Evolutionary conservation across 768 basidiomycete genomes (phyloP).

Genomic region (Mycena capillaripes): DNA sequence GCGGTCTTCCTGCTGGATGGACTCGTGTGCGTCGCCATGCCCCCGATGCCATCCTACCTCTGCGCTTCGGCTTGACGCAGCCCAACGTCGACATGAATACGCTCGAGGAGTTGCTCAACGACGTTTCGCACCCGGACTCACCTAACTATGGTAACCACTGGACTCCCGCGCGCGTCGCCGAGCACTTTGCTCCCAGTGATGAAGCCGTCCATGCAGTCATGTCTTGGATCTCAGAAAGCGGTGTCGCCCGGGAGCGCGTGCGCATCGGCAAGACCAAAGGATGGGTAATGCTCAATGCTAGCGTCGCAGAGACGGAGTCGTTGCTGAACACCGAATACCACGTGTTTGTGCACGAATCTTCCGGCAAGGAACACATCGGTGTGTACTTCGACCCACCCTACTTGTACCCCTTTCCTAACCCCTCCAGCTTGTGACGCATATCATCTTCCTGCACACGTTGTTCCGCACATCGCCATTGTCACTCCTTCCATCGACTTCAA

Average conservation of each 20-base stretch:
- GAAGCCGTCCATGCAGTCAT: constrained; percentile 58
- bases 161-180: constrained; percentile 56
- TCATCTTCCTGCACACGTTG: constrained; percentile 51
- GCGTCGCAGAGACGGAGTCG: constrained; percentile 56
- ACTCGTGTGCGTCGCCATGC: constrained; percentile 51
- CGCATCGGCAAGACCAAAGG: constrained; percentile 54
- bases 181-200: constrained; percentile 59
- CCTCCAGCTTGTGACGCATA: constrained; percentile 51
- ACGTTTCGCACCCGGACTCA: constrained; percentile 66
- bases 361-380: constrained; percentile 56
- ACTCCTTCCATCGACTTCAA: constrained; percentile 55
- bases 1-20: constrained; percentile 58
- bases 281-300: constrained; percentile 56
- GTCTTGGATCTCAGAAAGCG: constrained; percentile 58
- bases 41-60: constrained; percentile 54
- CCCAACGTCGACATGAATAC: constrained; percentile 53
- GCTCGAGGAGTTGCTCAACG: constrained; percentile 60
- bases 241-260: constrained; percentile 54
- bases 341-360: constrained; percentile 53
- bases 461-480: constrained; percentile 55
- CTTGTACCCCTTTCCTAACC: neutral
- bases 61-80: constrained; percentile 65
- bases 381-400: constrained; percentile 26
- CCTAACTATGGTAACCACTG: constrained; percentile 66
- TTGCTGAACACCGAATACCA: constrained; percentile 61